phyloP scores from a whole-genome alignment of 2,329 filamentous ascomycete species.

The Fusarium zealandicum region DNA sequence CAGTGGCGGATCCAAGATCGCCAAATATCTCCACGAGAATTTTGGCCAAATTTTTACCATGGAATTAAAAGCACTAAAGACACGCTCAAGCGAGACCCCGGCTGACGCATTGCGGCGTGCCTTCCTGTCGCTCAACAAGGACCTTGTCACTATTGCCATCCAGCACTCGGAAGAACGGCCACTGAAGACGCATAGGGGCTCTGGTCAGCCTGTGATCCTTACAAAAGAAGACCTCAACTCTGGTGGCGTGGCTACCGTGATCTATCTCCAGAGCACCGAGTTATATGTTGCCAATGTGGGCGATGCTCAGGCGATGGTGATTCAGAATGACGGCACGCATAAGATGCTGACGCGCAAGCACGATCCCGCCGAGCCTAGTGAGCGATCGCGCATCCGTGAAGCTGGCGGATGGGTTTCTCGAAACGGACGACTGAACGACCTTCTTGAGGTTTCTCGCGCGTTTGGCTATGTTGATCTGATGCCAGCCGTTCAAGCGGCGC shows the following conservation, averaged over 20 bases:
- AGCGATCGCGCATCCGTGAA: slow-evolving; percentile 89
- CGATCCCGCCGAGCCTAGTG: slow-evolving; percentile 84
- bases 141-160: slow-evolving; percentile 84
- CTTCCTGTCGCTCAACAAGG: slow-evolving; percentile 91
- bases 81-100: slow-evolving; percentile 74
- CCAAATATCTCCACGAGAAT: slow-evolving; percentile 95
- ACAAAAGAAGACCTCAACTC: slow-evolving; percentile 89
- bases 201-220: slow-evolving; percentile 76
- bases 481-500: slow-evolving; percentile 90
- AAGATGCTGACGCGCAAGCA: slow-evolving; percentile 89
- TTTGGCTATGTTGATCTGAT: slow-evolving; percentile 95
- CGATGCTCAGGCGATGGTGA: slow-evolving; percentile 93
- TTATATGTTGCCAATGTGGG: slow-evolving; percentile 95
- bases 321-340: slow-evolving; percentile 85
- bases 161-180: slow-evolving; percentile 80
- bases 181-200: slow-evolving; percentile 71
- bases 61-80: slow-evolving; percentile 78
- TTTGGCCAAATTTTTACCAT: slow-evolving; percentile 85
- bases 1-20: slow-evolving; percentile 90
- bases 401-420: slow-evolving; percentile 96
- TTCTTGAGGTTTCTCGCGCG: slow-evolving; percentile 88
- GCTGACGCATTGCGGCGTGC: slow-evolving; percentile 84
- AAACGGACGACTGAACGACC: slow-evolving; percentile 91
- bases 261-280: slow-evolving; percentile 89
- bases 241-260: slow-evolving; percentile 88